Percentiles rank a stretch among this genome's conserved stretches.
Conservation (phyloP, 176 grass and related monocot species). For the Avena sativa region DNA sequence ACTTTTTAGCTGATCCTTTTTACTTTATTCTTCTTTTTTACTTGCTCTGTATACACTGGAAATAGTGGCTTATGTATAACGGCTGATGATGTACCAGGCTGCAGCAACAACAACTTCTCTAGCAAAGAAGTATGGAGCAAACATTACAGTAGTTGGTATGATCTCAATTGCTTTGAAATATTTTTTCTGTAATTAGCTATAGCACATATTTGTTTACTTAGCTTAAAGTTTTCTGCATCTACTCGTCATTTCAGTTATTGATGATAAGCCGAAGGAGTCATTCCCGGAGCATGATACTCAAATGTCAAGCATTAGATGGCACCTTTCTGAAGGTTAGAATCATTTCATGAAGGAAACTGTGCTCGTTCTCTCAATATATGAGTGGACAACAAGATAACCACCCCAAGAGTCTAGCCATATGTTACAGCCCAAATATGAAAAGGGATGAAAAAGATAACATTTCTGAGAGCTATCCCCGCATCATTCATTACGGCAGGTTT, state of each 20-base stretch:
- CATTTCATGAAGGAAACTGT: not conserved
- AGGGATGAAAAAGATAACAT: not conserved
- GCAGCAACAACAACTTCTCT: constrained; percentile 86
- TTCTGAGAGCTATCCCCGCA: not conserved
- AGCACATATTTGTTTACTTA: not conserved
- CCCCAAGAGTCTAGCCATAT: not conserved
- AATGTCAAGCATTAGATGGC: constrained; percentile 93
- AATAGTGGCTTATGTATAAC: constrained; percentile 28
- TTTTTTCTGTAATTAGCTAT: constrained; percentile 13
- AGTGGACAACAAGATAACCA: not conserved
- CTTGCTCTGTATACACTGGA: not conserved
- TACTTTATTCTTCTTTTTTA: not conserved
- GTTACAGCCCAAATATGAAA: not conserved
- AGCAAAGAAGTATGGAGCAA: constrained; percentile 94
- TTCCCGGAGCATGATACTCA: constrained; percentile 91
- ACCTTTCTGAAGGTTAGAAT: constrained; percentile 89
- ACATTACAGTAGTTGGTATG: constrained; percentile 96
- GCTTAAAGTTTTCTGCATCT: constrained; percentile 2
- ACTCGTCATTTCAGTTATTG: constrained; percentile 73
- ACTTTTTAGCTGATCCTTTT: constrained; percentile 18
- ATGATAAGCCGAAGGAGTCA: constrained; percentile 89
- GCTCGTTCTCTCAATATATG: not conserved
- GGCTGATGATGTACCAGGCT: constrained; percentile 61
- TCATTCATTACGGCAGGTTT: not conserved
- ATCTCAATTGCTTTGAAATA: not conserved